Evolutionary conservation across 176 grass and related monocot genomes (phyloP), one percentile per base, ranked within the genome.

Genomic region (Leersia perrieri): DNA sequence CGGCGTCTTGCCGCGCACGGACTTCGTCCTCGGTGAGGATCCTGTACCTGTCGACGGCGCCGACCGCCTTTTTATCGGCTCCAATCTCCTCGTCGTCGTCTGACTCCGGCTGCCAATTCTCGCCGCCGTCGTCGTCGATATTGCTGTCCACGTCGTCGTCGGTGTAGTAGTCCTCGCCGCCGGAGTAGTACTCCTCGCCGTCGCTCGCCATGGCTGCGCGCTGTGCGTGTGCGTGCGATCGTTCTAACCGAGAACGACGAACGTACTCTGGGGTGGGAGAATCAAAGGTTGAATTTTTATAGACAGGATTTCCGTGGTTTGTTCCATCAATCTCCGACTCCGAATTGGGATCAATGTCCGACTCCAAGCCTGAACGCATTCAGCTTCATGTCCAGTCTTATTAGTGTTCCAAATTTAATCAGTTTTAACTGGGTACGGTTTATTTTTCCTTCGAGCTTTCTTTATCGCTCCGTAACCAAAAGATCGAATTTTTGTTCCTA

Each of bases 121-220:
- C 44, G 12, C 66, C 29, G 41, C 74, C 67, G 10, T 26, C 44
- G 12, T 76, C 57, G 8, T 12, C 5, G 15, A 5, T 2, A 6
- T 41, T 15, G 10, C 22, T 2, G 18, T 32, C 1, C 18, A 4
- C 27, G 3, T 29, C 39, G 3, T 29, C 39, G 18, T 79, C 63
- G 20, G 22, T 27, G 9, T 25, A 29, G 5, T 18, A 2, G 27
- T 4, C 22, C 38, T 2, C 11, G 0, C 35, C 11, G 49, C 5
- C 3, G 73, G 14, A 16, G 12, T 28, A 25, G 20, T 26, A 7
- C 1, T 36, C 80, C 20, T 13, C 70, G n/a, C 5, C 32, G 23
- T 31, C 72, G 62, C 18, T 83, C 16, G 30, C 16, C 67, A 89
- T 83, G 70, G 51, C 76, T 30, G 26, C 15, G 34, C 3, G n/a